Base-by-base conservation (phyloP, 2,329 filamentous ascomycete genomes). In the Pestalotiopsis sp. region DNA sequence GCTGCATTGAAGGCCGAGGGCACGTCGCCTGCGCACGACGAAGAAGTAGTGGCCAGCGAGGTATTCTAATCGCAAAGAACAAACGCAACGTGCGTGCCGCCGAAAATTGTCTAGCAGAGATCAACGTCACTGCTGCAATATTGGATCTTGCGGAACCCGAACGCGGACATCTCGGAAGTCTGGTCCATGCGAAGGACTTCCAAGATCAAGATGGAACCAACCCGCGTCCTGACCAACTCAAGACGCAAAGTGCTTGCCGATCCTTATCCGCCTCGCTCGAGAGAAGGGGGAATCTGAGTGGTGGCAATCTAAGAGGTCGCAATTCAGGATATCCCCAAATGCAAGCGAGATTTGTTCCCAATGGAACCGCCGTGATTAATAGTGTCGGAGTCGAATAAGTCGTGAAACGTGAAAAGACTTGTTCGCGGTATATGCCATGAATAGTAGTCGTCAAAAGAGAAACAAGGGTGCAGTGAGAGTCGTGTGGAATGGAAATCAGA, bases 401-500 rank as follows among this genome's bases (percentile, higher is more conserved):
- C 59, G 27, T 62, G 9, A 59, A 40, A n/a, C 59, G 17, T 62
- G 56, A 36, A 62, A 58, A 57, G 56, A 67, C 57, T 52, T 61
- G 65, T 61, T 52, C 57, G 65, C 17, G 58, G 56, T 67, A 61
- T 67, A 66, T 57, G 45, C 49, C 38, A 38, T 49, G 57, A 66
- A 66, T 14, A 31, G 36, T 45, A 49, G 57, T 67, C 65, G 57
- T 67, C 5, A 67, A 52, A 52, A 27, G 31, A 52, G 31, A 59
- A 65, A 65, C 38, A 58, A 66, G 45, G 7, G 25, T 52, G 59
- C 59, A 62, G 68, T 70, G 72, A 73, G 69, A 76, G 70, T 69
- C 75, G 66, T 68, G 65, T n/a, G 23, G 58, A 66, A 75, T 75
- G 73, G 76, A 73, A 76, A 71, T 71, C 75, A 17, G 59, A 25